A percentile compares a stretch with the other conserved stretches of the same genome.
Conservation (phyloP, 1,284 basidiomycete genomes). For the Agroathelia rolfsii region DNA sequence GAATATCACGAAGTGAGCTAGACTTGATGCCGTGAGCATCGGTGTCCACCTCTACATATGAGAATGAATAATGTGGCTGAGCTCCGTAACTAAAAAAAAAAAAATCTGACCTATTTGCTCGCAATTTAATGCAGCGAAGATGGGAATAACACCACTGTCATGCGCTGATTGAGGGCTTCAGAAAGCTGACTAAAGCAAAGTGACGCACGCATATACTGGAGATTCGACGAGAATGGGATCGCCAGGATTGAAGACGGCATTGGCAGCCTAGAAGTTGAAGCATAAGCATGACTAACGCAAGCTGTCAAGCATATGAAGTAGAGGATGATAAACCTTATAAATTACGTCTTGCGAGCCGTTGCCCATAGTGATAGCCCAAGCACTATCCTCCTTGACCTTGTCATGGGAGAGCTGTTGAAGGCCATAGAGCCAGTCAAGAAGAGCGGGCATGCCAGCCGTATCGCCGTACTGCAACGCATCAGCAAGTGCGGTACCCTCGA, state of each 20-base stretch:
- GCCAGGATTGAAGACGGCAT: conserved; percentile 64
- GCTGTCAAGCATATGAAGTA: too few relatives aligned
- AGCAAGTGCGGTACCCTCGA: conserved; percentile 49
- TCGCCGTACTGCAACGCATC: conserved; percentile 71
- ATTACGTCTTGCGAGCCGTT: conserved; percentile 84
- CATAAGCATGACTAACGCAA: too few relatives aligned
- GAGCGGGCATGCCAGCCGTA: conserved; percentile 57
- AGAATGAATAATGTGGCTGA: conserved; percentile 8
- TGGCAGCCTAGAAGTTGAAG: conserved; percentile 32
- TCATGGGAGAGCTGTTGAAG: conserved; percentile 62
- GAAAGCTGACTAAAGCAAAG: conserved; percentile 8
- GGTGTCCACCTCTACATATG: conserved; percentile 62
- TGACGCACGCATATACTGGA: conserved; percentile 75
- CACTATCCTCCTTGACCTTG: conserved; percentile 41
- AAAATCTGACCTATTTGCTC: conserved; percentile 57
- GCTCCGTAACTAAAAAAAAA: conserved; percentile 3
- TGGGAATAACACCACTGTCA: conserved; percentile 55
- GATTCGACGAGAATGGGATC: conserved; percentile 81
- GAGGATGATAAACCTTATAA: conserved; percentile 50
- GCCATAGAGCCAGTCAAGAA: conserved; percentile 58
- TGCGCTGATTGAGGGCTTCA: conserved; percentile 9
- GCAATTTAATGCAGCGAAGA: conserved; percentile 46
- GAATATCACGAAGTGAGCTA: conserved; percentile 48
- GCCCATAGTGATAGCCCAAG: conserved; percentile 73
- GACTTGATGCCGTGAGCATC: conserved; percentile 73